phyloP scores from a whole-genome alignment of 1,284 basidiomycete species.

The Coniophora puteana region DNA sequence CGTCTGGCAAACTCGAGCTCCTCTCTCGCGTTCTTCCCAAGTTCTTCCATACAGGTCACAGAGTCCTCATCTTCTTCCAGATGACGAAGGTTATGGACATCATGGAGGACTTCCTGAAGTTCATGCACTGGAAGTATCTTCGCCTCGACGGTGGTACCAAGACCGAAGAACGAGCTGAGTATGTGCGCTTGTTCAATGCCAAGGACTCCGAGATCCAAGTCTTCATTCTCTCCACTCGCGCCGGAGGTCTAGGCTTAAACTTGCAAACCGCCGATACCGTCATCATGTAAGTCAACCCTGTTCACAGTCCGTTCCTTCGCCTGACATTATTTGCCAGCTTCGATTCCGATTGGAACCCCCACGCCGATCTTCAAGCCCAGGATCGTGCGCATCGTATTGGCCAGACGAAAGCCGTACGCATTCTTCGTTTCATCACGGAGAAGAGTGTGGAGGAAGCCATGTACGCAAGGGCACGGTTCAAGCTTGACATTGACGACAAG shows the following conservation, averaged over 20 bases:
- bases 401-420: conserved; percentile 97
- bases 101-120: conserved; percentile 96
- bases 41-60: conserved; percentile 89
- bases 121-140: conserved; percentile 87
- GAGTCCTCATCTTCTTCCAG: conserved; percentile 99
- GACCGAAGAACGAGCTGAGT: conserved; percentile 92
- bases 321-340: conserved; percentile 47
- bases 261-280: conserved; percentile 99
- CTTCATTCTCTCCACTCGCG: conserved; percentile 95
- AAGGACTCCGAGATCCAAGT: conserved; percentile 88
- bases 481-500: conserved; percentile 99
- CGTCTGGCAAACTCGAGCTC: conserved; percentile 95
- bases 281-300: conserved; percentile 77
- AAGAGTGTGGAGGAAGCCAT: conserved; percentile 99
- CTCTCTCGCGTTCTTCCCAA: conserved; percentile 92
- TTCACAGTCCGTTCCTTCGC: conserved; percentile 1
- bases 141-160: conserved; percentile 98
- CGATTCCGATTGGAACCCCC: conserved; percentile 95
- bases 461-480: conserved; percentile 90
- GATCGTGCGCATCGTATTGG: conserved; percentile 99
- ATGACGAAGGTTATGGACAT: conserved; percentile 99
- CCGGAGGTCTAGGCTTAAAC: conserved; percentile 97
- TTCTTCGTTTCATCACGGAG: conserved; percentile 95
- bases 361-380: conserved; percentile 97
- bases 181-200: conserved; percentile 91